Base-by-base conservation (phyloP, 2,329 filamentous ascomycete species). In the Camptophora hylomeconis region DNA sequence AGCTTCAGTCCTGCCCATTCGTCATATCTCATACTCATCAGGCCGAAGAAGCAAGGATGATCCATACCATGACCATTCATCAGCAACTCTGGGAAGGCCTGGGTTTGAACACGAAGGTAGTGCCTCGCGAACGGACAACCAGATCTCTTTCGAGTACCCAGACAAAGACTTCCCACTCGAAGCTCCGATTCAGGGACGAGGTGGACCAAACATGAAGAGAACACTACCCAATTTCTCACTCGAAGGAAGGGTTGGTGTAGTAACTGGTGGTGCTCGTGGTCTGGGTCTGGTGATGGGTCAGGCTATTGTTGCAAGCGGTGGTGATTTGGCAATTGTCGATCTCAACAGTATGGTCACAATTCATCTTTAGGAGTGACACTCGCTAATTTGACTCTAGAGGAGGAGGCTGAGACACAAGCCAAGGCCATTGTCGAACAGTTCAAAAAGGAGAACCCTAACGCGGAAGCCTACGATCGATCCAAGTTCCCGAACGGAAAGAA, bases 241-340 rank as follows among this genome's bases (percentile, higher is more conserved):
- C 18, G 79, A 92, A 51, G 80, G 75, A 37, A 78, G 76, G 49
- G 80, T 86, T 6, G 83, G 74, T 25, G 65, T 94, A 21, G 80
- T 95, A 20, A 95, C 87, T 1, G 87, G 87, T 29, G 87, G 86
- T 49, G 87, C 87, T 15, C 69, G 86, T 49, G 87, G 87, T 5
- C 58, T 95, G 33, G 87, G 87, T 20, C 63, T 94, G 37, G 84
- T 92, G 44, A 94, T 95, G 80, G 80, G 79, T 28, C 84, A 93
- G 61, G 84, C 80, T 25, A 72, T 93, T 56, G 80, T 93, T 30
- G 76, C 82, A 30, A 89, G 80, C 30, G 87, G 87, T 29, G 80
- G 82, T 7, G 77, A 92, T 53, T 67, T 94, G 38, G 87, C 87
- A 22, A 80, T 95, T 54, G 83, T 94, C 21, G 87, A 95, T 53